Base-by-base conservation (phyloP, 495 filamentous ascomycete genomes). In the Pyrenopolyporus hunteri region DNA sequence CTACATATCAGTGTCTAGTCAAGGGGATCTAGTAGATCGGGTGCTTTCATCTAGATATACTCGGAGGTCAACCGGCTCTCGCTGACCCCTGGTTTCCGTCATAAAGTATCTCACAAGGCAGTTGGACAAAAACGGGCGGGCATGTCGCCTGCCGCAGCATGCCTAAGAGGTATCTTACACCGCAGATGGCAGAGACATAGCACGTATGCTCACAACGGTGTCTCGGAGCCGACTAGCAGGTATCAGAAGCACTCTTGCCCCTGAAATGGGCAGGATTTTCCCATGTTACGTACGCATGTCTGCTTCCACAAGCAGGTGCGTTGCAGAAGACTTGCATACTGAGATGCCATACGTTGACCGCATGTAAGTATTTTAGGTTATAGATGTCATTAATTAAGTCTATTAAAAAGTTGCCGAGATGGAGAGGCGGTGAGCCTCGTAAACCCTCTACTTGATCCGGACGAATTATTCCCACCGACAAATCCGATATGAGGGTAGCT, bases 231-330 rank as follows among this genome's bases (percentile, higher is more conserved):
- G 57, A 57, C 35, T 44, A 7, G 37, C 23, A 20, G 47, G 28
- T 17, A 28, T 50, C 57, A 19, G 25, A 44, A 23, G 51, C 39
- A 33, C 56, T 35, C 19, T 28, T 14, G 33, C 31, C 49, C 42
- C 45, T 61, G 57, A 59, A 55, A 9, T 23, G 43, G 62, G 51
- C 26, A 66, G 28, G 63, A 66, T 66, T 57, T 51, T 55, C 63
- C 57, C 51, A 14, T 46, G 46, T 31, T 45, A 32, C 63, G 47
- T 53, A 61, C 51, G 40, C 40, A 19, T 10, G 28, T 40, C 48
- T 44, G 45, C 44, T 48, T 52, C 28, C 42, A 33, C 57, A 46
- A 56, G 52, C 32, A 44, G 10, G 28, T 60, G 13, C 29, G 26
- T 13, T 61, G 52, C 56, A 60, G 55, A 57, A 17, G 23, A 28